phyloP scores from a whole-genome alignment of 176 grass and related monocot species.

The Bromus sterilis region DNA sequence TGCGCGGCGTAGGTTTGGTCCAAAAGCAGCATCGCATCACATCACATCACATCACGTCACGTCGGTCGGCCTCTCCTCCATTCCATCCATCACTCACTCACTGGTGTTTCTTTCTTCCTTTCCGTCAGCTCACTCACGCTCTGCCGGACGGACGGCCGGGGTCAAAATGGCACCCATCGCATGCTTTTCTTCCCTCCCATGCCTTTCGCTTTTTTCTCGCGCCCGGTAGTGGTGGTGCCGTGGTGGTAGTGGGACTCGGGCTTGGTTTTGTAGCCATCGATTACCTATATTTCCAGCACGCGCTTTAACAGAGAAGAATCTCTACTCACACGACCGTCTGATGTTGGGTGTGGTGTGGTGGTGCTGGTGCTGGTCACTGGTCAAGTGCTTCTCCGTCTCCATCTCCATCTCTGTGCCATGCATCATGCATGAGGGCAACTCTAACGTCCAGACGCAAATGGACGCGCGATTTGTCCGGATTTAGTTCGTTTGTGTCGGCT shows the following conservation, averaged over 20 bases:
- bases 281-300: not conserved
- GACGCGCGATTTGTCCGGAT: no score
- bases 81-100: not conserved
- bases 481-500: no score
- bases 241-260: no score
- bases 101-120: not conserved
- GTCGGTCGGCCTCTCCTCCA: not conserved
- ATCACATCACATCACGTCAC: not conserved
- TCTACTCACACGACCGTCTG: no score
- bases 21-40: not conserved
- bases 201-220: not conserved
- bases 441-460: no score
- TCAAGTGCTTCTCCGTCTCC: no score
- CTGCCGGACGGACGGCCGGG: not conserved
- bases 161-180: not conserved
- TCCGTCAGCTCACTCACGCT: not conserved
- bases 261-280: constrained; percentile 7
- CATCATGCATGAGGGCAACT: no score
- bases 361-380: no score
- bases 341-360: no score
- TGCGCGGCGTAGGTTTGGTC: not conserved
- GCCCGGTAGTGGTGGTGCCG: not conserved
- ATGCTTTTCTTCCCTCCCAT: not conserved
- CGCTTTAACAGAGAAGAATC: not conserved
- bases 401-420: no score